phyloP scores from a whole-genome alignment of 192 early-diverging fungal genomes.

The Gamsiella multidivaricata region DNA sequence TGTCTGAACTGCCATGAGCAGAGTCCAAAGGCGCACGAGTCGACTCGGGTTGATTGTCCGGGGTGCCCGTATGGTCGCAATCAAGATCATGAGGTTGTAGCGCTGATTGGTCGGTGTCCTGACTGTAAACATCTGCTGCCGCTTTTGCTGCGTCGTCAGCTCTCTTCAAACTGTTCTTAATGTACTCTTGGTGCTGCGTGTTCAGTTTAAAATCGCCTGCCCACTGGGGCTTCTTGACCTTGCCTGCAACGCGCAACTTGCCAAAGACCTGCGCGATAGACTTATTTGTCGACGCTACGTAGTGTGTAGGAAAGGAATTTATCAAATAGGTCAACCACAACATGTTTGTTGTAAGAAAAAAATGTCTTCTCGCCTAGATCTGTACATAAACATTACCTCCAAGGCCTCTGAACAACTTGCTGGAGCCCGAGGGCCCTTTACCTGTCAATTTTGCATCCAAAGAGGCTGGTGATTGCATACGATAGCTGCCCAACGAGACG shows the following conservation, averaged over 20 bases:
- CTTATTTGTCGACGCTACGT: constrained; percentile 26
- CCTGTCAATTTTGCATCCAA: neutral
- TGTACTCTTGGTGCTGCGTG: constrained; percentile 20
- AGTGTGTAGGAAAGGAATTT: neutral
- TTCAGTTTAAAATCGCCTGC: constrained; percentile 28
- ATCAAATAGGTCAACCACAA: neutral
- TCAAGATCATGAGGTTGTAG: no score
- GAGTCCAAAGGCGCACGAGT: no score
- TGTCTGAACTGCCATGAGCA: no score
- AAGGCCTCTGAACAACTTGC: constrained; percentile 17
- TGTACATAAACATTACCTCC: constrained; percentile 12
- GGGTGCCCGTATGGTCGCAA: no score
- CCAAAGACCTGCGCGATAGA: constrained; percentile 33
- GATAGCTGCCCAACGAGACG: neutral
- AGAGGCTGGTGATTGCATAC: neutral
- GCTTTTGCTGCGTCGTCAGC: constrained; percentile 7
- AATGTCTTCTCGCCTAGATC: neutral
- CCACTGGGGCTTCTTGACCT: constrained; percentile 5
- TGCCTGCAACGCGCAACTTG: constrained; percentile 28
- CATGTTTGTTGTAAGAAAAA: neutral
- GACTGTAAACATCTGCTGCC: no score
- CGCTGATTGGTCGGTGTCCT: no score
- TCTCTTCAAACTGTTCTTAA: constrained; percentile 11
- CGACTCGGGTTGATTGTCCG: no score
- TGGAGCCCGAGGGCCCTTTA: neutral